Base-by-base conservation (phyloP, 2,329 filamentous ascomycete genomes). In the Penicillium fuscoglaucum region DNA sequence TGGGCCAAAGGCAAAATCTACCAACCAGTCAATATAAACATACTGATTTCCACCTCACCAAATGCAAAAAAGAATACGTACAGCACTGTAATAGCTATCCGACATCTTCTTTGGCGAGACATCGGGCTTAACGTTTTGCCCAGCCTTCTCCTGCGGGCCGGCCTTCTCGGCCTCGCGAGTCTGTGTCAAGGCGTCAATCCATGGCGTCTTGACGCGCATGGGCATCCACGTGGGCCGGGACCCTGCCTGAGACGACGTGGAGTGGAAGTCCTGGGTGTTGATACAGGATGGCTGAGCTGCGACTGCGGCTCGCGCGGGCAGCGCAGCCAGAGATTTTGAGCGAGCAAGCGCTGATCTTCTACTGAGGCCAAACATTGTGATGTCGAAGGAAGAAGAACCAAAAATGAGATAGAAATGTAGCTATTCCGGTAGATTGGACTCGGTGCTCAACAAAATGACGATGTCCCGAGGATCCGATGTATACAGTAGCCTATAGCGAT, bases 81-180 rank as follows among this genome's bases (percentile, higher is more conserved):
- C 84, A 46, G 89, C 84, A 56, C 83, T 83, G 68, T 89, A 86
- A 70, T 87, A 88, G 74, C 86, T 89, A 68, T 91, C 87, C 26
- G 80, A 82, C 88, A 90, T 90, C 71, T 80, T 85, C 73, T 86
- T 89, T 1, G 88, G 87, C 12, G 78, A 79, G 63, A 90, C 69
- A 66, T 88, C 82, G 45, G 83, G 82, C 67, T 85, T 78, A 10
- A 74, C 67, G 41, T 63, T 60, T 57, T 67, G 61, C 37, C 58
- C 55, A 13, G 65, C 59, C n/a, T 60, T 59, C 31, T 60, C 63
- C 40, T 70, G 62, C 1, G 51, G 13, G 2, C 58, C 61, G 17
- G 67, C 57, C 19, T 68, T 66, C 21, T 76, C 73, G 41, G 75
- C 70, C 61, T 81, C 76, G 24, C 79, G 80, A 64, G 83, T 81